Conservation (phyloP, 305 asterid genomes). For the Salvia sclarea region DNA sequence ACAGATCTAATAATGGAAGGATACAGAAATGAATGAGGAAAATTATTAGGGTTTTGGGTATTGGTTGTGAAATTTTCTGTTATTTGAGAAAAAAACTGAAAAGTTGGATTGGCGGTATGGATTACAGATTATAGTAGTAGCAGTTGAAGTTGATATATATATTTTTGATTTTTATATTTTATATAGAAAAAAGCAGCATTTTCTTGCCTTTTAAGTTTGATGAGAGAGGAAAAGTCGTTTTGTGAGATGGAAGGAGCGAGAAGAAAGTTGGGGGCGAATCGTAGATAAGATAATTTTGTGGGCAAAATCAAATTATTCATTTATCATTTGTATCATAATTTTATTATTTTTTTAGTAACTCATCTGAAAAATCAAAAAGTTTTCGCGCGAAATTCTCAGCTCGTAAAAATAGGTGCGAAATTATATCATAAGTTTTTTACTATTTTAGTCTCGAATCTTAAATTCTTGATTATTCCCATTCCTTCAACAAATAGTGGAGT, state of each 20-base stretch:
- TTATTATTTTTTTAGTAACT: too few relatives aligned
- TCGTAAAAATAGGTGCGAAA: too few relatives aligned
- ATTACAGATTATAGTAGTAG: constrained; percentile 22
- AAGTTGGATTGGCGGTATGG: constrained; percentile 54
- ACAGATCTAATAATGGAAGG: constrained; percentile 46
- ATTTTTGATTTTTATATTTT: neutral
- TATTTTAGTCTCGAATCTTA: too few relatives aligned
- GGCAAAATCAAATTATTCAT: neutral
- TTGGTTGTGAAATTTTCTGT: constrained; percentile 22
- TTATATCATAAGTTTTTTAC: too few relatives aligned
- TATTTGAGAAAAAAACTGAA: constrained; percentile 47
- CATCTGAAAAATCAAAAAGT: too few relatives aligned
- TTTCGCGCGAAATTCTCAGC: too few relatives aligned
- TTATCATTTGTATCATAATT: too few relatives aligned
- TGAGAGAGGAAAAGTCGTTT: constrained; percentile 27
- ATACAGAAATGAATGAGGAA: neutral
- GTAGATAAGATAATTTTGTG: constrained; percentile 17
- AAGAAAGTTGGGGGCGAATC: constrained; percentile 27
- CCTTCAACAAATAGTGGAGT: too few relatives aligned
- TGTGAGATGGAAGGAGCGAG: constrained; percentile 27
- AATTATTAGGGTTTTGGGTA: constrained; percentile 53
- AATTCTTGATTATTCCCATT: too few relatives aligned
- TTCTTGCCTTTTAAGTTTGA: constrained; percentile 38
- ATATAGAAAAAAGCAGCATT: constrained; percentile 6
- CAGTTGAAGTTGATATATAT: constrained; percentile 28